Conservation (phyloP, 169 alveolate species). For the Theileria annulata region DNA sequence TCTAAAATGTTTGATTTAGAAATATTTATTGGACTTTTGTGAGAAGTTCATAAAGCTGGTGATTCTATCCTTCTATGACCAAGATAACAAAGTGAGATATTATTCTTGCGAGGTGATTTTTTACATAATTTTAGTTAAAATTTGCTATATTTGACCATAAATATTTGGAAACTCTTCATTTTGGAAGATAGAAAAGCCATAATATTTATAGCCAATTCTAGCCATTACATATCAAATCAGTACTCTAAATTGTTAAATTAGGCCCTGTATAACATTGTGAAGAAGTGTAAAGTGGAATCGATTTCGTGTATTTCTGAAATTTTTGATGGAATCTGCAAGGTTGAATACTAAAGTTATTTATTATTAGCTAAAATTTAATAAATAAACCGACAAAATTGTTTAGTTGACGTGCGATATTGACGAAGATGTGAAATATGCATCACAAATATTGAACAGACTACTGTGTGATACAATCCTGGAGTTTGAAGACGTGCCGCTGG, state of each 20-base stretch:
- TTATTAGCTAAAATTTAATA: neutral
- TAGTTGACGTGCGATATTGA: constrained; percentile 72
- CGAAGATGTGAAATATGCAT: constrained; percentile 75
- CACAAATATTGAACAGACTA: constrained; percentile 68
- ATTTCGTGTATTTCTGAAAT: constrained; percentile 61
- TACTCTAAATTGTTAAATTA: neutral
- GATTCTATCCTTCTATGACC: constrained; percentile 64
- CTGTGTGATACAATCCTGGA: constrained; percentile 70
- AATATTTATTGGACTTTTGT: constrained; percentile 27
- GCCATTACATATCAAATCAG: neutral
- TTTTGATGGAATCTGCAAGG: constrained; percentile 74
- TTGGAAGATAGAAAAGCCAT: neutral
- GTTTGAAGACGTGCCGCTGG: constrained; percentile 51
- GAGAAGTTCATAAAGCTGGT: constrained; percentile 42
- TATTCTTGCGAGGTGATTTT: constrained; percentile 75
- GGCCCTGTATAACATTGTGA: constrained; percentile 72
- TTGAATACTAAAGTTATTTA: neutral
- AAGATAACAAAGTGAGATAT: constrained; percentile 73
- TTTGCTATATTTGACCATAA: neutral
- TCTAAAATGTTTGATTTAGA: neutral
- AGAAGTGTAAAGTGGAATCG: constrained; percentile 47
- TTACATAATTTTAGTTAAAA: neutral
- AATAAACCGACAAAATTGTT: neutral
- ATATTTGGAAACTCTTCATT: neutral
- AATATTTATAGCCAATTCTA: neutral